Evolutionary conservation across 805 yeast genomes (phyloP).

Genomic region (Lipomyces starkeyi): DNA sequence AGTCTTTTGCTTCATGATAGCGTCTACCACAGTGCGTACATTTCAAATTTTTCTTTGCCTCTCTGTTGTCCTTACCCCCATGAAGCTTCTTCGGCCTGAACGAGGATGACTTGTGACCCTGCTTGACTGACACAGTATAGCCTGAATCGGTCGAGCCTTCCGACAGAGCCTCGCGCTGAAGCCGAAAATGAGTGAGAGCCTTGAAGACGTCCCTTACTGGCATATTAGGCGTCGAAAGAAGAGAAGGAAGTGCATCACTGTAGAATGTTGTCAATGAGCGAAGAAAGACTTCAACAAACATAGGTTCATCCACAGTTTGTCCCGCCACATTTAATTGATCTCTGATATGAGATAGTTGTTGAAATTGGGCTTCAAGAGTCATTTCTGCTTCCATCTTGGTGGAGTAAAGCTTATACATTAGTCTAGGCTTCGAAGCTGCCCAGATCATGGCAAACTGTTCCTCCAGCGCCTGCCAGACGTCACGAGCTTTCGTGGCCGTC

Average conservation of each 20-base stretch:
- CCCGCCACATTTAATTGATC: not conserved
- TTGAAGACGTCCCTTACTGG: not conserved
- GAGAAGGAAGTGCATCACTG: not conserved
- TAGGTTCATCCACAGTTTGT: not conserved
- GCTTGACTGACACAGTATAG: not conserved
- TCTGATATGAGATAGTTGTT: not conserved
- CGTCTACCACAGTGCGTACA: no score
- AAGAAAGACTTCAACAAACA: not conserved
- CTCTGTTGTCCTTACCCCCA: no score
- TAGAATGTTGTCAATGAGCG: not conserved
- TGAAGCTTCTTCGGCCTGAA: no score
- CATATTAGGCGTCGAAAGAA: not conserved
- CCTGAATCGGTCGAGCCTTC: conserved; percentile 1
- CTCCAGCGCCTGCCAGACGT: no score
- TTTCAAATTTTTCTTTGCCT: no score
- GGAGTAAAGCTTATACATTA: no score
- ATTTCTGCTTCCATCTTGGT: not conserved
- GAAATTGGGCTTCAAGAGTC: not conserved
- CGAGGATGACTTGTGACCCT: not conserved
- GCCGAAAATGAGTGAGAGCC: not conserved
- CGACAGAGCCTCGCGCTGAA: conserved; percentile 4
- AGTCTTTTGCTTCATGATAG: no score
- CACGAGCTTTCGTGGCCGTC: no score
- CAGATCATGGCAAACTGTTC: no score
- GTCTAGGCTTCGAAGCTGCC: no score